phyloP scores from a whole-genome alignment of 306 rosid genomes.

The Malus domestica region ASM211411v1 NC_041795.1:5733001-5733500 shows the following conservation, averaged over 20 bases:
- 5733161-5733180: slow-evolving; percentile 59
- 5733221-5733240: neutral
- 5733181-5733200: slow-evolving; percentile 28
- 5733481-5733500: too few species aligned
- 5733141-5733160: neutral
- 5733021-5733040: neutral
- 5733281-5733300: too few species aligned
- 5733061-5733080: neutral
- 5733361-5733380: too few species aligned
- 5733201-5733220: neutral
- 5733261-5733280: too few species aligned
- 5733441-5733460: too few species aligned
- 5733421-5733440: too few species aligned
- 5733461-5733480: too few species aligned
- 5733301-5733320: too few species aligned
- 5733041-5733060: neutral
- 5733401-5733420: too few species aligned
- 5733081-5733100: neutral
- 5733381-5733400: too few species aligned
- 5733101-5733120: neutral
- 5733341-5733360: too few species aligned
- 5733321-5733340: too few species aligned
- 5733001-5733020: slow-evolving; percentile 22
- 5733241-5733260: neutral
- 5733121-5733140: neutral